Evolutionary conservation across 2,329 filamentous ascomycete species (phyloP).

Genomic region (Neoascochyta sp.): DNA sequence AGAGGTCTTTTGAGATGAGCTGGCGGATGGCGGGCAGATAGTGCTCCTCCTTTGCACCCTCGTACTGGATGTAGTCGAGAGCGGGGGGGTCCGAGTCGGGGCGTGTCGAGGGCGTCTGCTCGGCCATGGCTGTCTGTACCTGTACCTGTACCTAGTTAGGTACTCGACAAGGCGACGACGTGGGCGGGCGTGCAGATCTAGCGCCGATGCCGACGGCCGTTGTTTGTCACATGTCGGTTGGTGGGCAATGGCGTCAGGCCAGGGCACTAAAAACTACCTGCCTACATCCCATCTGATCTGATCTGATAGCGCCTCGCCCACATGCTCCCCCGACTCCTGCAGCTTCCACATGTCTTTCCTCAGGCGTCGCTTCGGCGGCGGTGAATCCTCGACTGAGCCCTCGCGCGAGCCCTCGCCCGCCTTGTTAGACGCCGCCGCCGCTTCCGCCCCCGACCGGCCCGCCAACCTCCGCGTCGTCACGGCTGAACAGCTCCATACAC

Average conservation of each 20-base stretch:
- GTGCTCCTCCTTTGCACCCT: slow-evolving; percentile 55
- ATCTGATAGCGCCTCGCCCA: too few species aligned
- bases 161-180: too few species aligned
- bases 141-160: too few species aligned
- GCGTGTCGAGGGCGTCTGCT: slow-evolving; percentile 1
- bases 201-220: too few species aligned
- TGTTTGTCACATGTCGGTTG: too few species aligned
- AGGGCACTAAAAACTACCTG: too few species aligned
- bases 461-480: slow-evolving; percentile 53
- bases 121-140: too few species aligned
- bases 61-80: slow-evolving; percentile 59
- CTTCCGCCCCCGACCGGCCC: slow-evolving; percentile 32
- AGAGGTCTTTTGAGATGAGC: slow-evolving; percentile 92
- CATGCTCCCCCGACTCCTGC: slow-evolving; percentile 1
- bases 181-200: too few species aligned
- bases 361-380: slow-evolving; percentile 36
- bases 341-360: slow-evolving; percentile 34
- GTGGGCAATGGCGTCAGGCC: too few species aligned
- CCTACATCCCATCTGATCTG: too few species aligned
- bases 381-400: slow-evolving; percentile 26
- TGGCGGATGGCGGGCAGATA: slow-evolving; percentile 85
- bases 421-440: too few species aligned
- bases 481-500: slow-evolving; percentile 49
- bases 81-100: slow-evolving; percentile 19
- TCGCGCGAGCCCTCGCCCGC: slow-evolving; percentile 9